A percentile compares a stretch with the other conserved stretches of the same genome.
phyloP scores from a whole-genome alignment of 1,284 basidiomycete species.

The Moesziomyces sp. region DNA sequence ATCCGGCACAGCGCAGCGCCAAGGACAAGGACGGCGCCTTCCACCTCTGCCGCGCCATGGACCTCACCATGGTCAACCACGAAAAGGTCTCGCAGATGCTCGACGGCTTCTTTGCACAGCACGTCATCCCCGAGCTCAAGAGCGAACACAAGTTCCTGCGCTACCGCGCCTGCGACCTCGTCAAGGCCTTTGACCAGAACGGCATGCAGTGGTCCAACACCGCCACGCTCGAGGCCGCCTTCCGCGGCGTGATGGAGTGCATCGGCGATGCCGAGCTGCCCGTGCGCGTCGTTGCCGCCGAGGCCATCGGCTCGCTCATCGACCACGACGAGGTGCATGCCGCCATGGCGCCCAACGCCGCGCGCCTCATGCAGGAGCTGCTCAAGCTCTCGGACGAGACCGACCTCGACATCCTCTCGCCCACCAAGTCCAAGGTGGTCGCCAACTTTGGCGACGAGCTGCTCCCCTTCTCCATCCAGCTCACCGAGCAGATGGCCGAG shows the following conservation, averaged over 20 bases:
- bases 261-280: slow-evolving; percentile 78
- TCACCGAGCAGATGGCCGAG: slow-evolving; percentile 74
- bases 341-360: slow-evolving; percentile 81
- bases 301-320: slow-evolving; percentile 83
- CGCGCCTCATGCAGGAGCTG: slow-evolving; percentile 88
- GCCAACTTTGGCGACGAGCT: slow-evolving; percentile 85
- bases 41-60: slow-evolving; percentile 57
- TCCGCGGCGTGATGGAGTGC: slow-evolving; percentile 64
- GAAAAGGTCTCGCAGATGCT: slow-evolving; percentile 54
- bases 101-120: slow-evolving; percentile 62
- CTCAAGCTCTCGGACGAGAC: slow-evolving; percentile 88
- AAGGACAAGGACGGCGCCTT: slow-evolving; percentile 65
- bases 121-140: slow-evolving; percentile 62
- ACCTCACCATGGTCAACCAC: slow-evolving; percentile 59
- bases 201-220: slow-evolving; percentile 60
- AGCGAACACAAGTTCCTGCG: slow-evolving; percentile 60
- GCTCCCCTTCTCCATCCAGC: slow-evolving; percentile 84
- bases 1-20: slow-evolving; percentile 49
- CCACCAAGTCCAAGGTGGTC: slow-evolving; percentile 84
- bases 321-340: slow-evolving; percentile 76
- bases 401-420: slow-evolving; percentile 85
- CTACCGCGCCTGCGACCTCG: slow-evolving; percentile 60
- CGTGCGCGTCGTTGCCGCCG: slow-evolving; percentile 83
- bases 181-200: slow-evolving; percentile 59
- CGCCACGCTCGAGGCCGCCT: slow-evolving; percentile 58